phyloP scores from a whole-genome alignment of 148 eudicot genomes.

The Pouteria glomerata region DNA sequence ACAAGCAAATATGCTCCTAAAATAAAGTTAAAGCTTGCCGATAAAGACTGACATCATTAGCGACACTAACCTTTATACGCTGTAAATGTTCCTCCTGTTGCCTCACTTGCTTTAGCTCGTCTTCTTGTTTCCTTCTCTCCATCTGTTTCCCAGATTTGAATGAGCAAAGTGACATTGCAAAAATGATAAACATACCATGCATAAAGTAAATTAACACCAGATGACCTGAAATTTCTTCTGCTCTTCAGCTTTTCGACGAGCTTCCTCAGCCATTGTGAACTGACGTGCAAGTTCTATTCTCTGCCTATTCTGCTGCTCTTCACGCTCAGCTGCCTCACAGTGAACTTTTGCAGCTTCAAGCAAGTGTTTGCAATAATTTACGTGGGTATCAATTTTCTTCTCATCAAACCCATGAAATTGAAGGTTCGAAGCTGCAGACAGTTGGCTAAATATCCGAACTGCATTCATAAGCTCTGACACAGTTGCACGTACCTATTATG shows the following conservation, averaged over 20 bases:
- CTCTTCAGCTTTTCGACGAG: conserved; percentile 89
- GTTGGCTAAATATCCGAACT: conserved; percentile 77
- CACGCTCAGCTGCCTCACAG: conserved; percentile 87
- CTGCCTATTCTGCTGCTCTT: conserved; percentile 73
- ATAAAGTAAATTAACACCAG: conserved; percentile 1
- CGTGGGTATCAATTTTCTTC: conserved; percentile 96
- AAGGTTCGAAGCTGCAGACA: conserved; percentile 72
- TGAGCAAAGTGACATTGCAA: conserved; percentile 16
- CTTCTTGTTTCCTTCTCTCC: conserved; percentile 97
- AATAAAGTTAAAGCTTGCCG: not conserved
- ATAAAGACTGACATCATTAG: not conserved
- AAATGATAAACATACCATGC: not conserved
- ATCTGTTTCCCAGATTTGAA: conserved; percentile 43
- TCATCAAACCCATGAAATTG: conserved; percentile 94
- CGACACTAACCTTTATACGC: conserved; percentile 70
- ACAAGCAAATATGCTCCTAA: conserved; percentile 1
- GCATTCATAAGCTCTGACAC: conserved; percentile 88
- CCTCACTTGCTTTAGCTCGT: conserved; percentile 75
- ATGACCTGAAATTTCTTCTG: conserved; percentile 80
- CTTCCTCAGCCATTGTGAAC: conserved; percentile 82
- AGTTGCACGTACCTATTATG: conserved; percentile 69
- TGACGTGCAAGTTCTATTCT: conserved; percentile 84
- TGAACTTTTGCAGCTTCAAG: conserved; percentile 82
- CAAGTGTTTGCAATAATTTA: conserved; percentile 88
- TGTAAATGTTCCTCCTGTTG: conserved; percentile 74